A percentile compares a stretch with the other conserved stretches of the same genome.
Evolutionary conservation across 129 eudicot genomes (phyloP).

Genomic region (Pseudognaphalium luteoalbum): DNA sequence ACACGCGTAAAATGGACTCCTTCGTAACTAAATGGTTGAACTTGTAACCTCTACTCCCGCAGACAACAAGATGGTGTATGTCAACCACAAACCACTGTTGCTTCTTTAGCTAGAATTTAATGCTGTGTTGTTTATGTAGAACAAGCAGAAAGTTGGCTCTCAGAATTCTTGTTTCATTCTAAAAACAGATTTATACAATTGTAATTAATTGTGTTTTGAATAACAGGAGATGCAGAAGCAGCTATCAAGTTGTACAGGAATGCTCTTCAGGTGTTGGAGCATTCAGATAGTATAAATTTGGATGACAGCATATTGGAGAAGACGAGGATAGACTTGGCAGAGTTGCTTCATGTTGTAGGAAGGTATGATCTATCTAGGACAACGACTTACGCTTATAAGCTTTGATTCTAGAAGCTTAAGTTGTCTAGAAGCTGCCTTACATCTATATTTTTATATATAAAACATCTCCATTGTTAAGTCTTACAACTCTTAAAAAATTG

Average conservation of each 20-base stretch:
- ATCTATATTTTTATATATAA: too few relatives aligned
- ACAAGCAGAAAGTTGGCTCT: slow-evolving; percentile 5
- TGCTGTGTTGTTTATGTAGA: neutral
- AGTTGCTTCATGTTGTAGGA: slow-evolving; percentile 78
- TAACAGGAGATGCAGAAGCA: slow-evolving; percentile 69
- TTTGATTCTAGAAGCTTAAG: neutral
- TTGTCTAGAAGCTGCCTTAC: neutral
- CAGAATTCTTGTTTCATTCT: neutral
- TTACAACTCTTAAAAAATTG: too few relatives aligned
- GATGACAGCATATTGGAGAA: slow-evolving; percentile 67
- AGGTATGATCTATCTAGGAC: slow-evolving; percentile 46
- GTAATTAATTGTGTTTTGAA: slow-evolving; percentile 9
- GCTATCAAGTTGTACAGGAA: slow-evolving; percentile 64
- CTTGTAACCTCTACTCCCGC: neutral
- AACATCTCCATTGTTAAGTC: too few relatives aligned
- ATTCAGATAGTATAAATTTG: slow-evolving; percentile 45
- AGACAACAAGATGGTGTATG: neutral
- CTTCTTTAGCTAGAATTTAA: slow-evolving; percentile 1
- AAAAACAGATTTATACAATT: neutral
- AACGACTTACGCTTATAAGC: neutral
- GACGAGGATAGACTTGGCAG: slow-evolving; percentile 81
- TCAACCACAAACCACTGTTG: neutral
- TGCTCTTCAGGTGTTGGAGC: slow-evolving; percentile 56
- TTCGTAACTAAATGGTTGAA: neutral
- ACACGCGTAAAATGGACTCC: neutral